Base-by-base conservation (phyloP, 2,329 filamentous ascomycete species). In the Calonectria fujianensis region DNA sequence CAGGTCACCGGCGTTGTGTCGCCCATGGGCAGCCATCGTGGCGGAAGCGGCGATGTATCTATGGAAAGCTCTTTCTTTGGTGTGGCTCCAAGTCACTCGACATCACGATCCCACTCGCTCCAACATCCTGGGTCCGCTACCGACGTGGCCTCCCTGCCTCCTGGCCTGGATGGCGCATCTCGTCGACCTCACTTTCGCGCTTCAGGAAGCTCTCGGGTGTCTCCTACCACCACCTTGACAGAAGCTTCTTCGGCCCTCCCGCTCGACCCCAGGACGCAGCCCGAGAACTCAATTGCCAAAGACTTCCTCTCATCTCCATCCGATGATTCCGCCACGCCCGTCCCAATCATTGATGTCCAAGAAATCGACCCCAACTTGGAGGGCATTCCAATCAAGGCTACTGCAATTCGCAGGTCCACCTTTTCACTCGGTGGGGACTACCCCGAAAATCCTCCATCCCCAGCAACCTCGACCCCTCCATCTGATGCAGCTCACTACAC, bases 301-400 rank as follows among this genome's bases (percentile, higher is more conserved):
- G 83, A 87, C 76, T 87, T 87, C 65, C 79, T 86, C 6, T 78
- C 79, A 3, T 80, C 81, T 10, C 81, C 81, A 5, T 81, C 83
- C 27, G 83, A 85, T 57, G 82, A 82, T 1, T 69, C 57, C 10
- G 74, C 82, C 32, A 82, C 82, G 6, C 85, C 83, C 20, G 82
- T 87, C 1, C 87, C 88, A 5, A 86, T 89, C 35, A 90, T 93
- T 66, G 91, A 92, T 73, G 88, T 93, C 13, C 87, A 89, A 54
- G 87, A 89, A 74, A 89, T 92, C 32, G 88, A 92, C 76, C 90
- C 90, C 4, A 88, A 89, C 37, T 84, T 92, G n/a, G 91, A 93
- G 80, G 90, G 91, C 9, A 90, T 93, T 66, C 87, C 88, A 1
- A 86, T 93, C 77, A 91, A 89, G 80, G 86, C 88, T 7, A 87